A percentile compares a stretch with the other conserved stretches of the same genome.
Evolutionary conservation across 2,329 filamentous ascomycete genomes (phyloP).

Genomic region (Cryoendolithus antarcticus): DNA sequence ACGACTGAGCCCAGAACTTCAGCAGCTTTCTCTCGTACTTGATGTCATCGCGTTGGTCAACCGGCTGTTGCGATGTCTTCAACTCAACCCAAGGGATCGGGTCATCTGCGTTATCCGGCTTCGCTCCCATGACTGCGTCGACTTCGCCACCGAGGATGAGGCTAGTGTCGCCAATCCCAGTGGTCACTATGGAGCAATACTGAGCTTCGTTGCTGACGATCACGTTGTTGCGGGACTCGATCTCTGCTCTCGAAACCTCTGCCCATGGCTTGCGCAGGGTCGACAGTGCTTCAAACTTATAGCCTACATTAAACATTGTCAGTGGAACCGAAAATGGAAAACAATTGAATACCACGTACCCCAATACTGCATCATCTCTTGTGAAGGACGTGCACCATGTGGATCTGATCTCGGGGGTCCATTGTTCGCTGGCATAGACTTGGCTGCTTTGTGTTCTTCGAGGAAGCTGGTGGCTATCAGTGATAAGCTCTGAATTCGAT

Average conservation of each 20-base stretch:
- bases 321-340: background rate
- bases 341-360: constrained; percentile 37
- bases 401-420: constrained; percentile 33
- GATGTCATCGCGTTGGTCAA: constrained; percentile 52
- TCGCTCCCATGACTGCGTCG: constrained; percentile 80
- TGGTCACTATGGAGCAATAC: constrained; percentile 89
- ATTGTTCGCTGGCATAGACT: constrained; percentile 48
- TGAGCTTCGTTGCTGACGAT: constrained; percentile 82
- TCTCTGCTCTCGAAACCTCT: constrained; percentile 58
- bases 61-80: constrained; percentile 55
- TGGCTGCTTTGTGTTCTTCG: constrained; percentile 70
- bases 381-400: constrained; percentile 39
- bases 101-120: constrained; percentile 51
- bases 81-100: constrained; percentile 88
- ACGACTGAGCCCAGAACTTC: constrained; percentile 88
- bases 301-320: constrained; percentile 43
- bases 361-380: constrained; percentile 86
- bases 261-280: constrained; percentile 66
- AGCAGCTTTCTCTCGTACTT: constrained; percentile 51
- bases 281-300: constrained; percentile 87
- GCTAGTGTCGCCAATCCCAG: constrained; percentile 63
- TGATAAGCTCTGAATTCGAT: background rate
- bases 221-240: constrained; percentile 60
- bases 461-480: constrained; percentile 55
- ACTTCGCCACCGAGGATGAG: constrained; percentile 87